Evolutionary conservation across 2,329 filamentous ascomycete genomes (phyloP).

Genomic region (Beauveria pseudobassiana): DNA sequence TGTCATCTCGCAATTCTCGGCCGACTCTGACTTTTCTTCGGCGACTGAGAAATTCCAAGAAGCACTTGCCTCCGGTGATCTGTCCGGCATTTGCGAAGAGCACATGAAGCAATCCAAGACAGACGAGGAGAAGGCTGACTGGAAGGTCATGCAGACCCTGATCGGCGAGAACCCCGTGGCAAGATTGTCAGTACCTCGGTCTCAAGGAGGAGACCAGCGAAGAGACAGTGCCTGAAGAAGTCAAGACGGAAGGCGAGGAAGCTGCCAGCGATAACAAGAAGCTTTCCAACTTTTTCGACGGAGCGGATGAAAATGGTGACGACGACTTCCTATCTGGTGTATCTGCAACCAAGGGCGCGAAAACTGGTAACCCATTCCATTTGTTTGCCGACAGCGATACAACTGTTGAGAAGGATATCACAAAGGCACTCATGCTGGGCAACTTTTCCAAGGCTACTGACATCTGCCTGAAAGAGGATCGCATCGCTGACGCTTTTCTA

Average conservation of each 20-base stretch:
- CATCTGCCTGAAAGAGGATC: constrained; percentile 78
- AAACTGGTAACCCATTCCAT: constrained; percentile 90
- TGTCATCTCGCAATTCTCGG: constrained; percentile 77
- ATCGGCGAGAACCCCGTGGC: constrained; percentile 75
- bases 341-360: constrained; percentile 80
- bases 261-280: constrained; percentile 45
- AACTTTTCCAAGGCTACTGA: constrained; percentile 86
- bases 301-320: constrained; percentile 54
- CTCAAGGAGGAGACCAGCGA: constrained; percentile 59
- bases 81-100: constrained; percentile 70
- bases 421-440: constrained; percentile 79
- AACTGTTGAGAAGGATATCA: constrained; percentile 77
- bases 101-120: constrained; percentile 68
- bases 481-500: constrained; percentile 93
- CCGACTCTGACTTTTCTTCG: constrained; percentile 77
- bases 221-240: constrained; percentile 32
- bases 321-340: constrained; percentile 83
- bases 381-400: constrained; percentile 81
- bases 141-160: constrained; percentile 87
- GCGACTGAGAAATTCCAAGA: constrained; percentile 83
- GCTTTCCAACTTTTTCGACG: constrained; percentile 75
- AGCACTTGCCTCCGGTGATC: constrained; percentile 68
- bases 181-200: constrained; percentile 84
- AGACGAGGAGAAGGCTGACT: constrained; percentile 92
- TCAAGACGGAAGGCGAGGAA: constrained; percentile 21